These are phyloP conservation scores for Chimonanthus praecox DNA, from an alignment of 164 flowering plant species.

Conservation along the genomic window DNA sequence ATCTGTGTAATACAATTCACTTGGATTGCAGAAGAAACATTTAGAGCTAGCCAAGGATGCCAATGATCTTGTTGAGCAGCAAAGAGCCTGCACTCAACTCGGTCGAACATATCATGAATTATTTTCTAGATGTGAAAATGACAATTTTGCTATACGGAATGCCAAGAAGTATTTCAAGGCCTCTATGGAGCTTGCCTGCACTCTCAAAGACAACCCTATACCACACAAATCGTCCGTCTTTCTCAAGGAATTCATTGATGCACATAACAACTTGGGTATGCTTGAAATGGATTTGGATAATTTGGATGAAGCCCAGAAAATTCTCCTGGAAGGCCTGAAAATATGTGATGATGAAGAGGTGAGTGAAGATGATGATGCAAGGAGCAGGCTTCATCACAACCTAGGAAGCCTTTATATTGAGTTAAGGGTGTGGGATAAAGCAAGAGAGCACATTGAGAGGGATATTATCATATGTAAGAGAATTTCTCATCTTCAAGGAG, in stretches of 20 bases:
- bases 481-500: constrained; percentile 78
- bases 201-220: constrained; percentile 50
- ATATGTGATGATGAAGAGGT: constrained; percentile 95
- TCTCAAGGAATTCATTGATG: constrained; percentile 84
- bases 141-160: constrained; percentile 53
- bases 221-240: constrained; percentile 34
- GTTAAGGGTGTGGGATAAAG: constrained; percentile 75
- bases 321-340: constrained; percentile 56
- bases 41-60: constrained; percentile 73
- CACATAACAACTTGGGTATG: constrained; percentile 92
- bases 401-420: constrained; percentile 77
- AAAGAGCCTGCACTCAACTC: constrained; percentile 91
- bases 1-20: background rate
- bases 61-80: constrained; percentile 78
- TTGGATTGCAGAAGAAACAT: constrained; percentile 68
- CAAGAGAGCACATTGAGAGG: constrained; percentile 63
- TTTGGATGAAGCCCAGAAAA: constrained; percentile 57
- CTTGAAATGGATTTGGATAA: constrained; percentile 93
- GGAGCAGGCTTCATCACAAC: constrained; percentile 89
- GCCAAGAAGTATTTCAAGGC: constrained; percentile 78
- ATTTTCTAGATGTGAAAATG: constrained; percentile 55
- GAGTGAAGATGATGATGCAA: constrained; percentile 55
- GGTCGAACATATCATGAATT: constrained; percentile 94
- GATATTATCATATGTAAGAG: constrained; percentile 73
- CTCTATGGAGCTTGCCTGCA: constrained; percentile 70